These are phyloP conservation scores for Metarhizium brunneum DNA, from an alignment of 2,329 filamentous ascomycete genomes.

Conservation along the genomic window DNA sequence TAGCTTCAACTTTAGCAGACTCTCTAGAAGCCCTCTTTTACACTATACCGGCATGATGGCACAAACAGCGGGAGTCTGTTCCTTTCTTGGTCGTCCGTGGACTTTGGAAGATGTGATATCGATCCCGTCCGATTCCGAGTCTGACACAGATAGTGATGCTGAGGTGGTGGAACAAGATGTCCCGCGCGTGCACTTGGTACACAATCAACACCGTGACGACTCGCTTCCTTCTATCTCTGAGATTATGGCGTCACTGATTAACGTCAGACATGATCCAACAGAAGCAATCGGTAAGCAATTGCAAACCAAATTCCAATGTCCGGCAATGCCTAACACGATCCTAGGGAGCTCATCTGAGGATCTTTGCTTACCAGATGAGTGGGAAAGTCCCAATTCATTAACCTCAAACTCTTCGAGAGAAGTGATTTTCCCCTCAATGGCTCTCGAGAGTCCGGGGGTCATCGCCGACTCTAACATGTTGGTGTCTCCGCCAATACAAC, in stretches of 20 bases:
- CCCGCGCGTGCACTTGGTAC: too few species aligned
- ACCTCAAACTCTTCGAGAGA: not conserved
- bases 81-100: not conserved
- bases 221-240: too few species aligned
- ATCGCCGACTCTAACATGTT: not conserved
- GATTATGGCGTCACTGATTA: too few species aligned
- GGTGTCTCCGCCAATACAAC: not conserved
- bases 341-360: not conserved
- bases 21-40: not conserved
- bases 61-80: not conserved
- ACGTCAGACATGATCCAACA: too few species aligned
- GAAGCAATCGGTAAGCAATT: too few species aligned
- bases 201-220: too few species aligned
- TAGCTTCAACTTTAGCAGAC: too few species aligned
- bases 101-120: too few species aligned
- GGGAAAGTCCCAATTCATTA: not conserved
- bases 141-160: too few species aligned
- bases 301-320: not conserved
- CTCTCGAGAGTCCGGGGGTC: not conserved
- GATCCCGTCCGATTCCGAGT: too few species aligned
- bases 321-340: not conserved
- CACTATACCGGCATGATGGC: not conserved
- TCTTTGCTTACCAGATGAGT: not conserved
- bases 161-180: too few species aligned
- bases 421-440: not conserved